Conservation (phyloP, 1,284 basidiomycete genomes). For the Boletellus sp. region DNA sequence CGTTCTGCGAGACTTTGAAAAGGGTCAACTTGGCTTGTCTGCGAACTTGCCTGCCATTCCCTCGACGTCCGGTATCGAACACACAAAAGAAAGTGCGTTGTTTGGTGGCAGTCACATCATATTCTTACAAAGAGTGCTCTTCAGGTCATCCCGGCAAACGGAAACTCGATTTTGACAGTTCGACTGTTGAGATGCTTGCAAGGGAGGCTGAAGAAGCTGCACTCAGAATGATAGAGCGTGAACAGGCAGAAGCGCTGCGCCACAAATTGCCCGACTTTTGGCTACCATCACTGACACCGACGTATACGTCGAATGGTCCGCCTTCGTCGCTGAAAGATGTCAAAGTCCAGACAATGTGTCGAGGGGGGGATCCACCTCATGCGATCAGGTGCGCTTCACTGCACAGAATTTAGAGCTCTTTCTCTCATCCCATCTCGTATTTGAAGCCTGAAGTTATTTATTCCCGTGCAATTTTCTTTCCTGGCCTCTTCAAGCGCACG, state of each 20-base stretch:
- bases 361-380: conserved; percentile 72
- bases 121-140: background rate
- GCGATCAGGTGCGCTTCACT: conserved; percentile 58
- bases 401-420: background rate
- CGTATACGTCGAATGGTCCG: conserved; percentile 60
- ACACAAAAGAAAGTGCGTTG: conserved; percentile 36
- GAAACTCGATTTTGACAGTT: conserved; percentile 74
- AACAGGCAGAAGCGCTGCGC: conserved; percentile 80
- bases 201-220: conserved; percentile 84
- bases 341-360: conserved; percentile 84
- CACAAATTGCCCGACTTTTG: conserved; percentile 93
- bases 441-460: conserved; percentile 67
- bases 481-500: conserved; percentile 35
- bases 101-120: background rate
- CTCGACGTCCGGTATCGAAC: conserved; percentile 37
- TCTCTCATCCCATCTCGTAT: conserved; percentile 1
- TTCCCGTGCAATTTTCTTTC: conserved; percentile 73
- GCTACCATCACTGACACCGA: conserved; percentile 86
- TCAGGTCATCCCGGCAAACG: conserved; percentile 62
- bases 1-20: conserved; percentile 84
- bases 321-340: conserved; percentile 69
- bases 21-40: conserved; percentile 68
- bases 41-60: conserved; percentile 32
- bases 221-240: conserved; percentile 73
- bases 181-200: conserved; percentile 66